Evolutionary conservation across 345 rosid species (phyloP).

Genomic region (Lepidium aucheri): DNA sequence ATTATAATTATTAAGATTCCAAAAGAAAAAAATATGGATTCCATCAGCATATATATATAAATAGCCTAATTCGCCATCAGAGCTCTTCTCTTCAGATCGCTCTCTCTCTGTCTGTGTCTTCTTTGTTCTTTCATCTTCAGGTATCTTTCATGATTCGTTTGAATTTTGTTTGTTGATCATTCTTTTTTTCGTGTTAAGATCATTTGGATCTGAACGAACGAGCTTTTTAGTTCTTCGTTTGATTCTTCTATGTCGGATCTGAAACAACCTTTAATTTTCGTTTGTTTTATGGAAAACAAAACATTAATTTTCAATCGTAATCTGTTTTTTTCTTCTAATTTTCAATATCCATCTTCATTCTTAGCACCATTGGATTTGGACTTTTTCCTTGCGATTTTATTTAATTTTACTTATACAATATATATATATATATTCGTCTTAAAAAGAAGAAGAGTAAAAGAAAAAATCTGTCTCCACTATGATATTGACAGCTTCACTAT

Average conservation of each 20-base stretch:
- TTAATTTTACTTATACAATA: not conserved
- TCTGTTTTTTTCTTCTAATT: not conserved
- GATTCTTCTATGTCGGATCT: not conserved
- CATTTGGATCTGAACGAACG: not conserved
- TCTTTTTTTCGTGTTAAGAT: not conserved
- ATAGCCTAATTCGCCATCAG: slow-evolving; percentile 1
- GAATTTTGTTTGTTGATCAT: not conserved
- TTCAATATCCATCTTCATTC: not conserved
- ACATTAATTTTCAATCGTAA: not conserved
- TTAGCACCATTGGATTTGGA: slow-evolving; percentile 9
- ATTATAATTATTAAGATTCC: not conserved
- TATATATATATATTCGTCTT: not conserved
- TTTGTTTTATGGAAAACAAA: not conserved
- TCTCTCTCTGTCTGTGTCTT: not conserved
- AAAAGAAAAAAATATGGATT: slow-evolving; percentile 6
- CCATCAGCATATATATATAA: not conserved
- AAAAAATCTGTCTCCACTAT: slow-evolving; percentile 16
- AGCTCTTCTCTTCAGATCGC: slow-evolving; percentile 13
- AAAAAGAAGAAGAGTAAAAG: not conserved
- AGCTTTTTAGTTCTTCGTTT: not conserved
- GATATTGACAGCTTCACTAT: slow-evolving; percentile 17
- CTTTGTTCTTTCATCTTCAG: slow-evolving; percentile 4
- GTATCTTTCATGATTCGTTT: not conserved
- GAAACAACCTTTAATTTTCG: not conserved
- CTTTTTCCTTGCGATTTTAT: not conserved